These are phyloP conservation scores for Hirsutella rhossiliensis DNA, from an alignment of 2,329 filamentous ascomycete genomes.

Conservation along the genomic window DNA sequence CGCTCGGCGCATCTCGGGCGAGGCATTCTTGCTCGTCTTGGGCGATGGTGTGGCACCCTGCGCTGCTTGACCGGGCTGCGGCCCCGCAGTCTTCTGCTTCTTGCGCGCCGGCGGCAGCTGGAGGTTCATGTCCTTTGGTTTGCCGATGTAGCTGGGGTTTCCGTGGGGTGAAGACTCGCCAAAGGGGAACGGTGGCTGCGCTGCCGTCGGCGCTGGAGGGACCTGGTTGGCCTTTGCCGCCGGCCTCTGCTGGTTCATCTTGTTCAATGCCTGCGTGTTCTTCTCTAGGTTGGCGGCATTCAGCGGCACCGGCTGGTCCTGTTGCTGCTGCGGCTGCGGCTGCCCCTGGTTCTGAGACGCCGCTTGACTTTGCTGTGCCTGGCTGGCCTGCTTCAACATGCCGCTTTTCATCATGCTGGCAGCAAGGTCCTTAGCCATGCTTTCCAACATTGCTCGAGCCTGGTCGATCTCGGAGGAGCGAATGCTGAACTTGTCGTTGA, in stretches of 20 bases:
- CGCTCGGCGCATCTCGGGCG: slow-evolving; percentile 29
- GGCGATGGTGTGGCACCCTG: slow-evolving; percentile 33
- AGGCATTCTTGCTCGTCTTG: slow-evolving; percentile 32
- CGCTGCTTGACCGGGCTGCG: slow-evolving; percentile 25
- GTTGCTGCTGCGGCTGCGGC: slow-evolving; percentile 17
- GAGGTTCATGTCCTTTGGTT: slow-evolving; percentile 40
- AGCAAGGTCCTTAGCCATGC: slow-evolving; percentile 37
- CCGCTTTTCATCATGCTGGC: slow-evolving; percentile 16
- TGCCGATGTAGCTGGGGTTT: slow-evolving; percentile 42
- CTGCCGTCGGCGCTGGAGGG: slow-evolving; percentile 44
- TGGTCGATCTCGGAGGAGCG: slow-evolving; percentile 37
- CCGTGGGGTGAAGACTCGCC: slow-evolving; percentile 46
- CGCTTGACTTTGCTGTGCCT: slow-evolving; percentile 12
- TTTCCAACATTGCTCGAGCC: slow-evolving; percentile 32
- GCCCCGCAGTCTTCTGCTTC: slow-evolving; percentile 35
- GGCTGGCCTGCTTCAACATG: slow-evolving; percentile 12
- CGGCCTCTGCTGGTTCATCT: slow-evolving; percentile 26
- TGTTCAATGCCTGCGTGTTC: slow-evolving; percentile 34
- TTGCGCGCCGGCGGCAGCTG: slow-evolving; percentile 46
- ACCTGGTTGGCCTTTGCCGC: slow-evolving; percentile 33
- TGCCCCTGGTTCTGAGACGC: slow-evolving; percentile 17
- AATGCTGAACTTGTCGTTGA: slow-evolving; percentile 40
- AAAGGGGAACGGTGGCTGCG: slow-evolving; percentile 45
- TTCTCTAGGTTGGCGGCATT: slow-evolving; percentile 39
- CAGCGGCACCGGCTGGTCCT: slow-evolving; percentile 18